Percentiles rank a stretch among this genome's conserved stretches.
Conservation (phyloP, 75 land plant species). For the Cupressus sempervirens region DNA sequence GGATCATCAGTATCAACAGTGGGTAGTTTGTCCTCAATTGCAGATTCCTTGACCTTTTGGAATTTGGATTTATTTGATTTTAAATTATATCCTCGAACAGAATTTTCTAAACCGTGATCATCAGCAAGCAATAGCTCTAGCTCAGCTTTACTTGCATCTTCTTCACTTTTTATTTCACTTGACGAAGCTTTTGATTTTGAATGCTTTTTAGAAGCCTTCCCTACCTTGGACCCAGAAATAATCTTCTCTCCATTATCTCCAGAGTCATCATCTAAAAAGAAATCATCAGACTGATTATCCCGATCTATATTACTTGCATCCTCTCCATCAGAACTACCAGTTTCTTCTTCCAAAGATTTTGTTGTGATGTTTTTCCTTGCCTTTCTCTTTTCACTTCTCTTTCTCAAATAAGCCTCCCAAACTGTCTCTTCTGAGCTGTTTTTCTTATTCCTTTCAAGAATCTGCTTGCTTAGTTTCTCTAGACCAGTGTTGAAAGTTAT, state of each 20-base stretch:
- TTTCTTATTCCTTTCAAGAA: conserved; percentile 68
- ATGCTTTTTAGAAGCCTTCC: conserved; percentile 17
- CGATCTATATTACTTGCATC: conserved; percentile 1
- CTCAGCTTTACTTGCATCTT: conserved; percentile 71
- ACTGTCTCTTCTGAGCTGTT: conserved; percentile 68
- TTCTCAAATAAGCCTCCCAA: conserved; percentile 80
- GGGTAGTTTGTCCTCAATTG: conserved; percentile 54
- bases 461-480: conserved; percentile 73
- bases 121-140: conserved; percentile 83
- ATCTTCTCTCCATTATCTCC: conserved; percentile 25
- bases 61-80: conserved; percentile 60
- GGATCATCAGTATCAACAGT: conserved; percentile 61
- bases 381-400: conserved; percentile 73
- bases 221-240: not conserved
- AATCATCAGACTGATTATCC: conserved; percentile 45
- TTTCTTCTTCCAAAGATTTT: conserved; percentile 53
- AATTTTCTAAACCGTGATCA: conserved; percentile 40
- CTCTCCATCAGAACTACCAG: conserved; percentile 34
- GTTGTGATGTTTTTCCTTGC: conserved; percentile 38
- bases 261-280: conserved; percentile 51
- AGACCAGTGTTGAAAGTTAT: conserved; percentile 85
- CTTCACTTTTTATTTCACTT: conserved; percentile 41
- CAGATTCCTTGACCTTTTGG: conserved; percentile 46
- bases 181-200: conserved; percentile 10
- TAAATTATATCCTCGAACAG: conserved; percentile 59